Conservation (phyloP, 176 grass and related monocot genomes). For the Canna indica region DNA sequence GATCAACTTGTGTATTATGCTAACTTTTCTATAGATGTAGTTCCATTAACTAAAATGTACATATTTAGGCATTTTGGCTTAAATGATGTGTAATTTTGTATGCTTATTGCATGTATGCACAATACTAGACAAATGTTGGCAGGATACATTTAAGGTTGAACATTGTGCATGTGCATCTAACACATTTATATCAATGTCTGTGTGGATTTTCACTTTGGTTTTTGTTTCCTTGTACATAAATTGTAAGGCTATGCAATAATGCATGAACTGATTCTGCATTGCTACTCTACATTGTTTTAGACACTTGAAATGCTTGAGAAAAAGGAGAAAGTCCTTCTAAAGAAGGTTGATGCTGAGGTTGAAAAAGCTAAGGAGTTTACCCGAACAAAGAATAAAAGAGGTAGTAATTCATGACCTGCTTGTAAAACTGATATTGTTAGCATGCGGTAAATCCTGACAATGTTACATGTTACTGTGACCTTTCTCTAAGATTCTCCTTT, state of each 20-base stretch:
- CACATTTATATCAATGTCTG: background rate
- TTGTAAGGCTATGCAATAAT: background rate
- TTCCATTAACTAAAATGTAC: too few species aligned
- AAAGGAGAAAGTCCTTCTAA: constrained; percentile 82
- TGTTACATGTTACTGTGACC: background rate
- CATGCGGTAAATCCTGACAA: background rate
- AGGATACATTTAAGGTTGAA: background rate
- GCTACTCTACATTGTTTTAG: constrained; percentile 28
- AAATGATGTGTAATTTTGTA: too few species aligned
- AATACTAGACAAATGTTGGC: too few species aligned
- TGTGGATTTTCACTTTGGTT: background rate
- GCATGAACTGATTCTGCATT: background rate
- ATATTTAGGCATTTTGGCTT: background rate
- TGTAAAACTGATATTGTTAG: background rate
- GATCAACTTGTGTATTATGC: too few species aligned
- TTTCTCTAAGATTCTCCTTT: too few species aligned
- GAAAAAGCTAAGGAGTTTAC: constrained; percentile 88
- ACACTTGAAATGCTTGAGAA: constrained; percentile 98
- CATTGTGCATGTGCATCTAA: background rate
- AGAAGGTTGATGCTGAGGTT: constrained; percentile 83
- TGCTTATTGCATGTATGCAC: background rate
- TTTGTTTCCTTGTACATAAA: background rate
- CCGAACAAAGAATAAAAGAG: constrained; percentile 92
- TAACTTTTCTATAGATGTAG: too few species aligned
- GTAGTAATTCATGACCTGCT: constrained; percentile 1